Evolutionary conservation across 2,329 filamentous ascomycete species (phyloP).

Genomic region (Cladophialophora bantiana): DNA sequence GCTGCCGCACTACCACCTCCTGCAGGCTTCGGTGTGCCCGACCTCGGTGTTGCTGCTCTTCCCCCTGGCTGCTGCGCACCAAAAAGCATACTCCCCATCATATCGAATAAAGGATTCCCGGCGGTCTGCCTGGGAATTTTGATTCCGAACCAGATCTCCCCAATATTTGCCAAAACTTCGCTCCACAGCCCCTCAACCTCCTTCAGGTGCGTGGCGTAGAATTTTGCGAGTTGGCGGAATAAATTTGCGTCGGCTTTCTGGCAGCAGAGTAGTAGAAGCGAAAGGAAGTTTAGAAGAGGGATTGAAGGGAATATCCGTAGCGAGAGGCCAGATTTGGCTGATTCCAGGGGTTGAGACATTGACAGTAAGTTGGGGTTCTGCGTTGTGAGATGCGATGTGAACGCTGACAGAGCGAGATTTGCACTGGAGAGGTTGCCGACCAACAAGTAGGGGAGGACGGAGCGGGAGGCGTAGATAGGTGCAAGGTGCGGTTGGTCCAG

Average conservation of each 20-base stretch:
- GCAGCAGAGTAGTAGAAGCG: conserved; percentile 79
- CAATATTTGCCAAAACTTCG: conserved; percentile 82
- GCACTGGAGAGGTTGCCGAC: conserved; percentile 90
- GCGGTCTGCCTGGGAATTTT: conserved; percentile 79
- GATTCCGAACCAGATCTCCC: conserved; percentile 97
- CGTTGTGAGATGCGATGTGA: conserved; percentile 69
- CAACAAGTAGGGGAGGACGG: conserved; percentile 87
- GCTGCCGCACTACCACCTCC: conserved; percentile 23
- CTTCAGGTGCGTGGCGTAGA: conserved; percentile 79
- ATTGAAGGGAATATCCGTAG: conserved; percentile 85
- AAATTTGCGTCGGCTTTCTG: conserved; percentile 80
- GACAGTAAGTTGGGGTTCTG: conserved; percentile 63
- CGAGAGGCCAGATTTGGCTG: conserved; percentile 67
- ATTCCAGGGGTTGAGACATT: conserved; percentile 79
- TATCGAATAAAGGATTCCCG: conserved; percentile 86
- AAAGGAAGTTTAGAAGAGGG: conserved; percentile 94
- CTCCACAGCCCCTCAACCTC: conserved; percentile 77
- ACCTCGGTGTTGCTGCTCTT: conserved; percentile 45
- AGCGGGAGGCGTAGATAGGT: conserved; percentile 82
- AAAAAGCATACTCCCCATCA: conserved; percentile 96
- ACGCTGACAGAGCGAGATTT: conserved; percentile 79
- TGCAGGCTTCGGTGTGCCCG: conserved; percentile 49
- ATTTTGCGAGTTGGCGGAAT: conserved; percentile 79
- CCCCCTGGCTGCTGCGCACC: conserved; percentile 57
- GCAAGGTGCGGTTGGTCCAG: conserved; percentile 88